Evolutionary conservation across 208 protist genomes (phyloP), one percentile per base, ranked within the genome.

Genomic region (Leishmania tropica): DNA sequence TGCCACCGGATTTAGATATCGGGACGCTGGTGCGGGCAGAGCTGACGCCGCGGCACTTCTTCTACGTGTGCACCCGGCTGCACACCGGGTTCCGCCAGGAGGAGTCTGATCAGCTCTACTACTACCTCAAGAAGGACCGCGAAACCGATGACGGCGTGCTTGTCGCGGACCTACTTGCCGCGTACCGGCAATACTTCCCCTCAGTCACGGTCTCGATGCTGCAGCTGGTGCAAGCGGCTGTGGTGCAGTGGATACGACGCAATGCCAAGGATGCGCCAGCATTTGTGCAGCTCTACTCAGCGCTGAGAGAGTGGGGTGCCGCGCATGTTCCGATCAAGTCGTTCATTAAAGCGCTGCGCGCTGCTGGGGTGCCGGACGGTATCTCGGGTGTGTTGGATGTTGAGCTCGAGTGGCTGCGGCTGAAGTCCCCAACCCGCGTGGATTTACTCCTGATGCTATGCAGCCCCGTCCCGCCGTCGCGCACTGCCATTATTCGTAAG

Each of bases 351-450:
- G 85, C 89, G 7, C 75, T 97, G 53, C 90, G 91, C 54, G 79
- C 75, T 15, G 84, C 86, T 0, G 88, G 88, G 15, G 88, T 88
- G 47, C 79, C 85, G 24, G 85, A 83, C 11, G 79, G 83, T 10
- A 76, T 94, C 10, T 82, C 64, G 0, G 79, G 83, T 13, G 87
- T 95, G 35, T 83, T 82, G 24, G 92, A 96, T 80, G 73, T 94
- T 0, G 89, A 95, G 45, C 68, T 96, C 10, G 94, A 97, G 85
- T 95, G 91, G 89, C 75, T 97, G 83, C 91, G 94, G 6, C 90
- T 94, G 48, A 87, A 89, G 75, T 88, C 86, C 15, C 74, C 82
- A 42, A 91, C 89, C 42, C 87, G 91, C 5, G 88, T 91, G 10
- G 88, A 88, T 24, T 84, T 97, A 17, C 75, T 97, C 2, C 68